Conservation (phyloP, 306 rosid species). For the Betula pendula region DNA sequence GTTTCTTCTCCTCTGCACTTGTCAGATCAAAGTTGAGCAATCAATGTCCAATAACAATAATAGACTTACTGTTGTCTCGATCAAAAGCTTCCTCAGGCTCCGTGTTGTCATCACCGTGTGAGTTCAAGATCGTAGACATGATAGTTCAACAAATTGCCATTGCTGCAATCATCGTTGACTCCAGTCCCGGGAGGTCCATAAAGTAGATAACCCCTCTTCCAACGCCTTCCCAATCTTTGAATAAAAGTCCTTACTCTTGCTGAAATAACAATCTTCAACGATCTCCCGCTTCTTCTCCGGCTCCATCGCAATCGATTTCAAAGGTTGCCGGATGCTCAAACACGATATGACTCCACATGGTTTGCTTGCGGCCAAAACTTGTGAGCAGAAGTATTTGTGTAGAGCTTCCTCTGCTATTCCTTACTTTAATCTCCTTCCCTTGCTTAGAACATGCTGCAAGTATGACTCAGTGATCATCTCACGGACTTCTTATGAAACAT, state of each 20-base stretch:
- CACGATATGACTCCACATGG: conserved; percentile 86
- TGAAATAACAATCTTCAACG: conserved; percentile 71
- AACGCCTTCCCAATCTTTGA: conserved; percentile 80
- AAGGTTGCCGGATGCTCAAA: conserved; percentile 90
- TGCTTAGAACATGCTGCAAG: conserved; percentile 65
- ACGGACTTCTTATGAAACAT: conserved; percentile 62
- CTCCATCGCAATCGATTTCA: conserved; percentile 77
- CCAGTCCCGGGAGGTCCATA: conserved; percentile 85
- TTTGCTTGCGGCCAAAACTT: conserved; percentile 70
- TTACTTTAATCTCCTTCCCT: no score
- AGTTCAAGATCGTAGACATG: conserved; percentile 88
- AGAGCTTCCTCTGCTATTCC: conserved; percentile 86
- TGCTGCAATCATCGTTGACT: conserved; percentile 83
- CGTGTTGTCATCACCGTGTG: conserved; percentile 81
- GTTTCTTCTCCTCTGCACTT: conserved; percentile 77
- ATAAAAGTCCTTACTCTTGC: conserved; percentile 72
- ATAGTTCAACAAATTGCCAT: conserved; percentile 73
- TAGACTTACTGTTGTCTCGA: conserved; percentile 76
- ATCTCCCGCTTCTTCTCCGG: conserved; percentile 65
- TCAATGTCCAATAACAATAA: conserved; percentile 89
- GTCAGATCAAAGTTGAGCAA: conserved; percentile 89
- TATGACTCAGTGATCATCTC: conserved; percentile 48
- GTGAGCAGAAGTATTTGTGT: conserved; percentile 67
- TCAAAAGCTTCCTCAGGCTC: conserved; percentile 80
- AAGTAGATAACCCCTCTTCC: conserved; percentile 79